A percentile compares a stretch with the other conserved stretches of the same genome.
Evolutionary conservation across 352 stramenopile species (phyloP).

Genomic region (Globisporangium carolinianum): DNA sequence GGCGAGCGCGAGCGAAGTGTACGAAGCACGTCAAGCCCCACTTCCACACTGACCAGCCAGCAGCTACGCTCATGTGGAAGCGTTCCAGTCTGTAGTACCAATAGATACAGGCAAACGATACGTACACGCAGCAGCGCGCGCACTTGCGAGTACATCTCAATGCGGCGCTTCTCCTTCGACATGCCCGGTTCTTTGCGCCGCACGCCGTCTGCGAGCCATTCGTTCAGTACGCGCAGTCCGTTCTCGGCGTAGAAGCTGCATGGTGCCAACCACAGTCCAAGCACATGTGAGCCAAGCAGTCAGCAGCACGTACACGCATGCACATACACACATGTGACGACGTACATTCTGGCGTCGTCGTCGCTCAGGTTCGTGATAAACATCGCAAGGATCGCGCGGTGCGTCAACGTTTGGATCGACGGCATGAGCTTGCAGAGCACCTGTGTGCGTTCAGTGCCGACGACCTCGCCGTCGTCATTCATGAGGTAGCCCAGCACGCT

Average conservation of each 20-base stretch:
- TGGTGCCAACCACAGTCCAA: too few relatives aligned
- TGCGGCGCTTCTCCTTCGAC: slow-evolving; percentile 55
- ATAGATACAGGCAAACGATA: not conserved
- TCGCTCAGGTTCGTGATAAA: slow-evolving; percentile 64
- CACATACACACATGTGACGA: not conserved
- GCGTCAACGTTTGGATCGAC: slow-evolving; percentile 72
- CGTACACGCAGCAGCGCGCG: slow-evolving; percentile 57
- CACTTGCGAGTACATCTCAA: slow-evolving; percentile 75
- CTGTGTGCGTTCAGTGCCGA: slow-evolving; percentile 64
- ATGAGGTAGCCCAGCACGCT: slow-evolving; percentile 77
- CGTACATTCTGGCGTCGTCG: slow-evolving; percentile 58
- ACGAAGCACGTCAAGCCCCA: too few relatives aligned
- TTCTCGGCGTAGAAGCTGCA: slow-evolving; percentile 68
- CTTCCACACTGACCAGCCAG: too few relatives aligned
- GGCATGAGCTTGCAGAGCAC: slow-evolving; percentile 81
- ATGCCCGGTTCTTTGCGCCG: slow-evolving; percentile 26
- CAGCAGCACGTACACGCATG: not conserved
- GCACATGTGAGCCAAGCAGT: too few relatives aligned
- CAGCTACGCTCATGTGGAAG: too few relatives aligned
- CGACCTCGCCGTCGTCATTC: slow-evolving; percentile 75
- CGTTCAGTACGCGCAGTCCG: slow-evolving; percentile 66
- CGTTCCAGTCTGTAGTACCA: too few relatives aligned
- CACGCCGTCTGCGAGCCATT: slow-evolving; percentile 54
- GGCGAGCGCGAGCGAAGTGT: not conserved
- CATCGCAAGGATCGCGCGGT: slow-evolving; percentile 73